Evolutionary conservation across 106 monocot genomes (phyloP), one percentile per base, ranked within the genome.

Genomic region (Allium fistulosum): DNA sequence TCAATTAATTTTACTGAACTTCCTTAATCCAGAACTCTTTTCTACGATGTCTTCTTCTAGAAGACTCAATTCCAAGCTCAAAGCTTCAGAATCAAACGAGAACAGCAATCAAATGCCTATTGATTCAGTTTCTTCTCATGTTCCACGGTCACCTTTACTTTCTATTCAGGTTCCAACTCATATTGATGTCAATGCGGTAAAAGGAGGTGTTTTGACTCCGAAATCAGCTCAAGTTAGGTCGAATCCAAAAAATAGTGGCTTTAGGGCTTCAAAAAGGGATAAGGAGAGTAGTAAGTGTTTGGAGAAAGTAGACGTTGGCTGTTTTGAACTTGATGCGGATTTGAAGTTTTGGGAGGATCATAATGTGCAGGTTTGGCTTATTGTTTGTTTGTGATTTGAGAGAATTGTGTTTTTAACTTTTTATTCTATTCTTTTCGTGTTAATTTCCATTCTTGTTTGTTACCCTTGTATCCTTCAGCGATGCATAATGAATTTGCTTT

Each of bases 291-390:
- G 48, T 52, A 37, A 37, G 37, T 16, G 48, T 28, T 57, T 59
- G 58, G 74, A 66, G 67, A 53, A 69, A 52, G 75, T 58, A 10
- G 71, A 85, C 11, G 76, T 74, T 59, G 74, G 69, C 12, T 48
- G 68, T 45, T 91, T 90, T 65, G 90, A 90, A 67, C 81, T 90
- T 28, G 68, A 76, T 26, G 86, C 86, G 58, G 86, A 90, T 68
- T 80, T 81, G 9, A 69, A 71, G 7, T 91, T 87, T 62, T 91
- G 91, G 87, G 75, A 77, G 62, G 87, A 87, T 71, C 91, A 80
- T 66, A 91, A 84, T 80, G 87, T 87, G 53, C 87, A 87, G 87
- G 86, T 91, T 6, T 2, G 45, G 2, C 9, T 55, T n/a, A 48
- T 63, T 22, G 22, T 22, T 22, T 22, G 22, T 63, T 48, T 51